Percentiles rank a stretch among this genome's conserved stretches.
These are phyloP conservation scores for Prunus dulcis DNA, from an alignment of 306 rosid genomes.

Conservation along the genomic window DNA sequence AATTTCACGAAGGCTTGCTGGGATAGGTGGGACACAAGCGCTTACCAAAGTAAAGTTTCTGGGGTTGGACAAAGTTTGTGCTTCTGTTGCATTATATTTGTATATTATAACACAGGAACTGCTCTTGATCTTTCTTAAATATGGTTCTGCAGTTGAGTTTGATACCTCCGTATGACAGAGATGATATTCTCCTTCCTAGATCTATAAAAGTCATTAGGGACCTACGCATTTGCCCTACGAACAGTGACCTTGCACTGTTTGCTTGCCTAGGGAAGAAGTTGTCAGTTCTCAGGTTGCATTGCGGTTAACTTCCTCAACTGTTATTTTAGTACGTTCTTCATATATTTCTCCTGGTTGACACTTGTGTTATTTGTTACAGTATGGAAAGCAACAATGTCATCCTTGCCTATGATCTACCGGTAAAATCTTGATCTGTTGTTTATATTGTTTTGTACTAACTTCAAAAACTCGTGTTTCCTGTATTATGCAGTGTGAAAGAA, in stretches of 20 bases:
- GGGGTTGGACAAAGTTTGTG: slow-evolving; percentile 11
- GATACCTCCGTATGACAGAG: slow-evolving; percentile 72
- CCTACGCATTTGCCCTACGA: slow-evolving; percentile 58
- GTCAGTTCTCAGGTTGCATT: slow-evolving; percentile 70
- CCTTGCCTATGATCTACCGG: slow-evolving; percentile 77
- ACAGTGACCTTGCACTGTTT: slow-evolving; percentile 55
- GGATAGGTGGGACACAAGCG: slow-evolving; percentile 40
- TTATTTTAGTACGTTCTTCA: neutral
- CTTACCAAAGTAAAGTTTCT: slow-evolving; percentile 66
- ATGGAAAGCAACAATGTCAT: slow-evolving; percentile 59
- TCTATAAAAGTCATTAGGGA: slow-evolving; percentile 54
- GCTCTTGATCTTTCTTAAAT: slow-evolving; percentile 17
- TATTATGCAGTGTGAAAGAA: neutral
- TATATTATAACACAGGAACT: slow-evolving; percentile 10
- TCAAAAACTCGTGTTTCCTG: neutral
- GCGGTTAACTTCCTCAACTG: neutral
- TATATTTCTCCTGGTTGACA: slow-evolving; percentile 12
- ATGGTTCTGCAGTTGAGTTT: slow-evolving; percentile 67
- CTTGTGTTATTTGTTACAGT: slow-evolving; percentile 49
- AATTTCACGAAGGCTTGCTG: slow-evolving; percentile 62
- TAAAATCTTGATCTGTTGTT: slow-evolving; percentile 22
- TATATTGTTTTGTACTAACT: neutral
- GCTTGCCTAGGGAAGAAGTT: slow-evolving; percentile 71
- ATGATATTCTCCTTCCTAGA: slow-evolving; percentile 70
- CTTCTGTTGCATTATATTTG: slow-evolving; percentile 15